These are phyloP conservation scores for Penicillium parvum DNA, from an alignment of 495 filamentous ascomycete genomes.

Conservation along the genomic window DNA sequence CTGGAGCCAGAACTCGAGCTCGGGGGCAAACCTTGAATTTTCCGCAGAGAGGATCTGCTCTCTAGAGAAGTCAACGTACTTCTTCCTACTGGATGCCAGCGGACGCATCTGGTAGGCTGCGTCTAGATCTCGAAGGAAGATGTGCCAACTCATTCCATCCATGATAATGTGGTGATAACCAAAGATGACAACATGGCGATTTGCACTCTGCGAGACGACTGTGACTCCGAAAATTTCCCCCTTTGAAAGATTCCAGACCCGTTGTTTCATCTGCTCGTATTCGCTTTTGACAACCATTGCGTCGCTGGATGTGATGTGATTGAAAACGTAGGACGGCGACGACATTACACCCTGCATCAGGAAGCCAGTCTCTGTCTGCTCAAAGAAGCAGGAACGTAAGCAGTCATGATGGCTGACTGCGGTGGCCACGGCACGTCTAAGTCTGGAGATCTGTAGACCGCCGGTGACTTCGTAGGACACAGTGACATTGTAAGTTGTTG, in stretches of 20 bases:
- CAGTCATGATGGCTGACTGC: slow-evolving; percentile 34
- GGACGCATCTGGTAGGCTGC: slow-evolving; percentile 22
- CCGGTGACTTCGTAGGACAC: background rate
- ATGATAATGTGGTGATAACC: slow-evolving; percentile 40
- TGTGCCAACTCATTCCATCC: slow-evolving; percentile 34
- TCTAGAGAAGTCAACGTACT: slow-evolving; percentile 2
- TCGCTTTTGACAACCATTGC: slow-evolving; percentile 7
- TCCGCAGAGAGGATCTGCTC: slow-evolving; percentile 1
- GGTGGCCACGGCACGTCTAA: slow-evolving; percentile 25
- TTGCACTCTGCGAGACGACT: slow-evolving; percentile 7
- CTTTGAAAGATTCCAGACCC: slow-evolving; percentile 17
- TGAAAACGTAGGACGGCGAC: background rate
- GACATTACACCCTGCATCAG: slow-evolving; percentile 15
- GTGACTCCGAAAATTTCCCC: slow-evolving; percentile 16
- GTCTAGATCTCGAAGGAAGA: slow-evolving; percentile 33
- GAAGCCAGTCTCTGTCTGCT: background rate
- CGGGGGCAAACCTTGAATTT: too few species aligned
- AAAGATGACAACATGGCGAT: slow-evolving; percentile 22
- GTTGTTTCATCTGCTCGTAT: slow-evolving; percentile 5
- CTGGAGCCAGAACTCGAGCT: slow-evolving; percentile 25
- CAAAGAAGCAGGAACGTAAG: slow-evolving; percentile 33
- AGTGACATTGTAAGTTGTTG: slow-evolving; percentile 29
- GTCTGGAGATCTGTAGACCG: background rate
- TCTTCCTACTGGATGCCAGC: background rate
- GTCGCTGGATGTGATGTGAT: background rate